Base-by-base conservation (phyloP, 2,329 filamentous ascomycete species). In the Alternaria viburni region DNA sequence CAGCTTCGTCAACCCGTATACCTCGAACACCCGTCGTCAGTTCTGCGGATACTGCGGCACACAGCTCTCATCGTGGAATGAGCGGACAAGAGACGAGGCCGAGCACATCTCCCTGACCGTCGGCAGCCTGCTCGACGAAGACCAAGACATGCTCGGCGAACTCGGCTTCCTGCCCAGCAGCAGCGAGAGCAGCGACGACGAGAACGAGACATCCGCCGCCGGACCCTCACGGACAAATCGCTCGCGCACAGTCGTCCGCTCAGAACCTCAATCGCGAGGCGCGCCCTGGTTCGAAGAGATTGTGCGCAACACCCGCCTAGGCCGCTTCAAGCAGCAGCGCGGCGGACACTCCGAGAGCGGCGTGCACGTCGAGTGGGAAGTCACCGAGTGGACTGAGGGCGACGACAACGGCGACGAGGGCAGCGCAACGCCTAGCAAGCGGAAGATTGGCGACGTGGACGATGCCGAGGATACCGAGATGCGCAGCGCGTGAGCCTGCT, bases 41-140 rank as follows among this genome's bases (percentile, higher is more conserved):
- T 97, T 97, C 80, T 97, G 94, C 81, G 94, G 94, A 23, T 96
- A 91, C 82, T 97, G 94, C 78, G 94, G 94, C 56, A 97, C 93
- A 0, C 91, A 92, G 12, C 83, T 97, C 57, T 91, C 90, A 0
- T 93, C 90, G 71, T 97, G 93, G 93, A 90, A 89, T 50, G 93
- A 97, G 78, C 81, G 87, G 23, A 91, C 91, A 0, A 82, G 80
- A 1, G 84, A 84, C 55, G 92, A 96, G 76, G 90, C 90, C 12
- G 89, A 93, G 8, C 95, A 87, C 76, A 93, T 97, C 81, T 90
- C 89, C 62, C 83, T 97, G 61, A 91, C 93, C 0, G 83, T 97
- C n/a, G 92, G 92, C 6, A 95, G 90, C 70, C 83, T 97, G 57
- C 77, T 87, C 41, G 86, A 86, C 6, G 88, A 92, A 59, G 92